These are phyloP conservation scores for Graphilbum fragrans DNA, from an alignment of 2,329 filamentous ascomycete species.

Conservation along the genomic window DNA sequence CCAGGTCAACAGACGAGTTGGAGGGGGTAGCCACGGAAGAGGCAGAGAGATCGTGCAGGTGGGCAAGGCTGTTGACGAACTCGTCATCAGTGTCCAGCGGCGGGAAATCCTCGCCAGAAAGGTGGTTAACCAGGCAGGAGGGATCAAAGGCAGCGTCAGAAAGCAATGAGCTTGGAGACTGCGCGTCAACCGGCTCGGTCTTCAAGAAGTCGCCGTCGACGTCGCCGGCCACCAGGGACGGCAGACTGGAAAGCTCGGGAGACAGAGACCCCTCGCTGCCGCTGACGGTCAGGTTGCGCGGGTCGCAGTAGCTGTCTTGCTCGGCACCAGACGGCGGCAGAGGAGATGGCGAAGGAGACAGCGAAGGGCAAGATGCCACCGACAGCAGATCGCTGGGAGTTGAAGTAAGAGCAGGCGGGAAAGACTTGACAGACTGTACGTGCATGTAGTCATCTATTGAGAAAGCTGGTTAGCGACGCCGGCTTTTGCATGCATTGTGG, in stretches of 20 bases:
- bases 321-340: constrained; percentile 59
- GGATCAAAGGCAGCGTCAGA: constrained; percentile 41
- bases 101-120: constrained; percentile 73
- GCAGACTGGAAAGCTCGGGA: constrained; percentile 53
- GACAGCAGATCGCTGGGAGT: constrained; percentile 59
- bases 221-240: constrained; percentile 49
- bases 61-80: constrained; percentile 62
- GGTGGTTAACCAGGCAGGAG: constrained; percentile 45
- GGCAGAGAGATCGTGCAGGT: constrained; percentile 14
- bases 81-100: constrained; percentile 89
- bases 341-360: constrained; percentile 77
- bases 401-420: constrained; percentile 37
- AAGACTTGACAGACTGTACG: constrained; percentile 30
- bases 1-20: constrained; percentile 1
- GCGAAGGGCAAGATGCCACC: constrained; percentile 57
- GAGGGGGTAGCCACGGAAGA: constrained; percentile 26
- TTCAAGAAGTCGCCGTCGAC: constrained; percentile 40
- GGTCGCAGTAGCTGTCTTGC: constrained; percentile 77
- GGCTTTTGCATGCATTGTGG: not conserved
- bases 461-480: not conserved
- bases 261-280: constrained; percentile 36
- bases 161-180: constrained; percentile 3
- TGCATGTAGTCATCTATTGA: constrained; percentile 24
- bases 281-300: constrained; percentile 72
- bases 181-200: constrained; percentile 26